Conservation (phyloP, 495 filamentous ascomycete genomes). For the Hypoxylon trugodes region DNA sequence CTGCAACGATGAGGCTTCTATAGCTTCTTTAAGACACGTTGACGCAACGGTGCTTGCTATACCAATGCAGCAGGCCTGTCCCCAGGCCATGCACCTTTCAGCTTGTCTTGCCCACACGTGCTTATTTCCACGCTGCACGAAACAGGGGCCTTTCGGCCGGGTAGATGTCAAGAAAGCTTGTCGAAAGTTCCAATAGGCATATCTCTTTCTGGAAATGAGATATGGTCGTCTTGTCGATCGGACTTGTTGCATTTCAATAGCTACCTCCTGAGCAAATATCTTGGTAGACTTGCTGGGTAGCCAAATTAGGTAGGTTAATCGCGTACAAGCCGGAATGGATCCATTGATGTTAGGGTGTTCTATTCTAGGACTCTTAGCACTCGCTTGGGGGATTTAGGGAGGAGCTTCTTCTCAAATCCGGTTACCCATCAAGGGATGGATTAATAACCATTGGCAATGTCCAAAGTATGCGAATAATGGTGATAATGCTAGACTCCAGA, state of each 20-base stretch:
- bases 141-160: slow-evolving; percentile 6
- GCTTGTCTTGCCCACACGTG: slow-evolving; percentile 28
- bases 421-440: background rate
- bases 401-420: background rate
- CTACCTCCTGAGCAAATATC: too few relatives aligned
- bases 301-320: background rate
- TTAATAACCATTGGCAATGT: background rate
- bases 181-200: background rate
- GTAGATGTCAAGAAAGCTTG: slow-evolving; percentile 14
- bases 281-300: background rate
- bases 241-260: background rate
- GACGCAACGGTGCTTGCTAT: slow-evolving; percentile 20
- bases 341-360: slow-evolving; percentile 18
- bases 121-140: background rate
- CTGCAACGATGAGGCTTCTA: slow-evolving; percentile 17
- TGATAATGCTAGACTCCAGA: background rate
- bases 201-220: slow-evolving; percentile 1
- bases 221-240: slow-evolving; percentile 7
- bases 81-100: slow-evolving; percentile 42
- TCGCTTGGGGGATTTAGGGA: background rate
- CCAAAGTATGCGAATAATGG: background rate
- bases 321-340: slow-evolving; percentile 4
- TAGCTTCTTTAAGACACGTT: slow-evolving; percentile 10
- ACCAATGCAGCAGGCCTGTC: slow-evolving; percentile 30
- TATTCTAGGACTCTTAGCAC: slow-evolving; percentile 12